phyloP scores from a whole-genome alignment of 495 filamentous ascomycete species.

The Aspergillus wentii region DNA sequence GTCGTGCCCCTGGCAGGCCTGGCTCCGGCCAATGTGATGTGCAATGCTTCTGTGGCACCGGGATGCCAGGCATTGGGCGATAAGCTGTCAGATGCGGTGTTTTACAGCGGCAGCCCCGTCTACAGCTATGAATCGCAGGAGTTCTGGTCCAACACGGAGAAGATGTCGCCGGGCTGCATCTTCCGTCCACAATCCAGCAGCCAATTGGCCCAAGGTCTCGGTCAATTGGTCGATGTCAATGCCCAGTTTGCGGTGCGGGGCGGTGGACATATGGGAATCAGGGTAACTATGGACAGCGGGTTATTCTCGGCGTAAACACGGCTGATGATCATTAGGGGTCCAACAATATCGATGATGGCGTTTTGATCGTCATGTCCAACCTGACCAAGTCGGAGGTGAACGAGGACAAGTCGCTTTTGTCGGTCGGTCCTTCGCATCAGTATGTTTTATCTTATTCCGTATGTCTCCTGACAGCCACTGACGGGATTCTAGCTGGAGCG shows the following conservation, averaged over 20 bases:
- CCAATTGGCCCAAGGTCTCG: slow-evolving; percentile 21
- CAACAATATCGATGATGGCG: slow-evolving; percentile 42
- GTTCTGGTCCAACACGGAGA: slow-evolving; percentile 36
- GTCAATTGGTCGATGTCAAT: slow-evolving; percentile 21
- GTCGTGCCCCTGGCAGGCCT: slow-evolving; percentile 16
- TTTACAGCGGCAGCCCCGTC: slow-evolving; percentile 14
- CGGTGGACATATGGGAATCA: slow-evolving; percentile 36
- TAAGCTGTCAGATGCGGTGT: slow-evolving; percentile 16
- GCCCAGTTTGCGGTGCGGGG: slow-evolving; percentile 35
- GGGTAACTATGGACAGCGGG: slow-evolving; percentile 21
- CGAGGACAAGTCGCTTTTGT: slow-evolving; percentile 23
- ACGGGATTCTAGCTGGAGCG: slow-evolving; percentile 44
- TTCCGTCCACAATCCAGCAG: slow-evolving; percentile 25
- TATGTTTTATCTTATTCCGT: slow-evolving; percentile 15
- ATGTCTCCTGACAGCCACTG: slow-evolving; percentile 24
- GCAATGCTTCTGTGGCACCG: slow-evolving; percentile 1
- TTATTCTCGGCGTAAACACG: not conserved
- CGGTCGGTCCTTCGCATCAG: slow-evolving; percentile 23
- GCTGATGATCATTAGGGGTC: slow-evolving; percentile 24
- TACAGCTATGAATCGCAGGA: slow-evolving; percentile 28
- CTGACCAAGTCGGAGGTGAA: slow-evolving; percentile 33
- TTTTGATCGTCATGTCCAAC: slow-evolving; percentile 51
- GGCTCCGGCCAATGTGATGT: slow-evolving; percentile 2
- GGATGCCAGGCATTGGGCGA: slow-evolving; percentile 19
- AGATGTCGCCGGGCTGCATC: slow-evolving; percentile 28